phyloP scores from a whole-genome alignment of 2,329 filamentous ascomycete genomes.

The Paraconiothyrium brasiliense region DNA sequence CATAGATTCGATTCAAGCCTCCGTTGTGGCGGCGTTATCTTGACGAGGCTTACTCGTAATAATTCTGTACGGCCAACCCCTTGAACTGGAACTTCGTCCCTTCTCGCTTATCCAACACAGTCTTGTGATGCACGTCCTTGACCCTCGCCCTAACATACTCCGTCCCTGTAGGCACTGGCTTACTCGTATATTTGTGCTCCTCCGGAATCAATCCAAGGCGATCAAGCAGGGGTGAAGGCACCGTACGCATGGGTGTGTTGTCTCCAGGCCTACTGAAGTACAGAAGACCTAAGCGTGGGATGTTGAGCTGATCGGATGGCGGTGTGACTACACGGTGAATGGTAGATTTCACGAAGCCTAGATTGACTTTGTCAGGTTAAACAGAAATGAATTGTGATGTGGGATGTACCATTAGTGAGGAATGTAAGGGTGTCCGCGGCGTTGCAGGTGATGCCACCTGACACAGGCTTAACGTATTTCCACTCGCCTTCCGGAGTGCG shows the following conservation, averaged over 20 bases:
- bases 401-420: slow-evolving; percentile 41
- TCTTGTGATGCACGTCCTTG: slow-evolving; percentile 58
- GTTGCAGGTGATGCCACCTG: slow-evolving; percentile 49
- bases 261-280: slow-evolving; percentile 57
- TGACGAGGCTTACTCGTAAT: slow-evolving; percentile 41
- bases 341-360: slow-evolving; percentile 55
- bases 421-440: slow-evolving; percentile 48
- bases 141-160: slow-evolving; percentile 59
- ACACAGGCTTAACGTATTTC: slow-evolving; percentile 50
- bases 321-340: slow-evolving; percentile 59
- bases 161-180: slow-evolving; percentile 51
- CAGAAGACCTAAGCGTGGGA: slow-evolving; percentile 58
- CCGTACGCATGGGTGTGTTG: slow-evolving; percentile 42
- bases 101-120: slow-evolving; percentile 55
- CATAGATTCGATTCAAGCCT: too few relatives aligned
- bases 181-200: slow-evolving; percentile 50
- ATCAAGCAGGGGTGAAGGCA: slow-evolving; percentile 45
- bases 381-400: slow-evolving; percentile 27
- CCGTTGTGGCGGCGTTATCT: too few relatives aligned
- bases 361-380: slow-evolving; percentile 36
- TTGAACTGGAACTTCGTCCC: slow-evolving; percentile 58
- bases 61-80: slow-evolving; percentile 51
- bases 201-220: slow-evolving; percentile 49
- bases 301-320: slow-evolving; percentile 57
- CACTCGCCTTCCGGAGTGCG: slow-evolving; percentile 43